Evolutionary conservation across 2,329 filamentous ascomycete genomes (phyloP), one percentile per base, ranked within the genome.

Genomic region (Diplodia mutila): DNA sequence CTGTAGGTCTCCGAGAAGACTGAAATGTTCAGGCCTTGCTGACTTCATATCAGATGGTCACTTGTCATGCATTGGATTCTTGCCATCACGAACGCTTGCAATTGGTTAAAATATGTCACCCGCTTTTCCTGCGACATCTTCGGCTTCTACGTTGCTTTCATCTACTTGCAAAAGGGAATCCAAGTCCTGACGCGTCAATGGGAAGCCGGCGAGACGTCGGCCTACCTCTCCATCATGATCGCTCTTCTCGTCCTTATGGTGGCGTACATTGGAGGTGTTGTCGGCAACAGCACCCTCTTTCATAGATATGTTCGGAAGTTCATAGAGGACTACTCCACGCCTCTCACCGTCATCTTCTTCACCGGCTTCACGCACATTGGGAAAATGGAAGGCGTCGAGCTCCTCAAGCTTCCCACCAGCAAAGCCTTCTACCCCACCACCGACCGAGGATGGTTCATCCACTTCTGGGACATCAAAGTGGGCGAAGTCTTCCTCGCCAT

Each of bases 81-180:
- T 23, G 93, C 93, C 59, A 83, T 92, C 67, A 92, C 91, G 12
- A 97, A 97, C 77, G 89, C 92, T 1, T 97, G 93, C 82, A 95
- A 97, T 79, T 91, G 86, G 74, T 84, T 97, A n/a, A 90, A 89
- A 74, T 97, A 94, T 78, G 93, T 97, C 25, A 97, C 93, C 0
- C 87, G 92, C 16, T 97, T 97, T 76, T 93, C 92, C 27, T 97
- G 93, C 80, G 93, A 97, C 78, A 95, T 94, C 74, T 97, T 97
- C 72, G 93, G 93, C 61, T 96, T 97, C 81, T 97, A 97, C 76
- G 93, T 97, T 57, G 93, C 93, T 67, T 93, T 91, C 75, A 94
- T 97, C 78, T 97, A 97, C 76, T 84, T 97, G 23, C 92, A 97
- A 75, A 97, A 97, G 79, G 93, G 93, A 18, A 90, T 97, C 69